Evolutionary conservation across 2,329 filamentous ascomycete species (phyloP), one percentile per base, ranked within the genome.

Genomic region (Sclerotinia subarctica): DNA sequence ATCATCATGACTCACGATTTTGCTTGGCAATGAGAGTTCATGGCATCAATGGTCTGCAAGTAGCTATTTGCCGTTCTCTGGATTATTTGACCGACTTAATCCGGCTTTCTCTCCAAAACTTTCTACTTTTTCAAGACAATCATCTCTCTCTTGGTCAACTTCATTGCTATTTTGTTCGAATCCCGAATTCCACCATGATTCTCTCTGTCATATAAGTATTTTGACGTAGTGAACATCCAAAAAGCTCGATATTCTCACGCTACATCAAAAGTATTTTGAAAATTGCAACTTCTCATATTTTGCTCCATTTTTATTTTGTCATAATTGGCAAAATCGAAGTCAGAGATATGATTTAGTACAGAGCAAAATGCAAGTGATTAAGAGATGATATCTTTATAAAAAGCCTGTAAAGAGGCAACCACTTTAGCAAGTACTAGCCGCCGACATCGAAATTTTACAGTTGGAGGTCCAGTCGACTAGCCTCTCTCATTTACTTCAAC

Each of bases 361-460:
- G 1, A 0, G 32, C 1, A 13, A 13, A n/a, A 10, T 2, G 2
- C 5, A 3, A 35, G 19, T 21, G 29, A 5, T 15, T 15, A 0
- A 13, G 1, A 1, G 19, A 3, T 2, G 11, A 13, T 2, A 53
- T 21, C 19, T 21, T 19, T 7, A 7, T 3, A 15, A 35, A 2
- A 1, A n/a, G 0, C 5, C 10, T n/a, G 1, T 0, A 15, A 54
- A 13, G 29, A 13, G 15, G 5, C 2, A 35, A 32, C 10, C n/a
- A 2, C 2, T 3, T 26, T 35, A n/a, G 5, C 0, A 32, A 6
- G 5, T 3, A 56, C 1, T 38, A 24, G 53, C 10, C 6, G 17
- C 7, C 8, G 2, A 1, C 19, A 46, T 59, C 10, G 1, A 44
- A 26, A 32, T n/a, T 4, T 17, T 29, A 0, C 2, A 11, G 38